Base-by-base conservation (phyloP, 768 basidiomycete species). In the Ramaria rubella region DNA sequence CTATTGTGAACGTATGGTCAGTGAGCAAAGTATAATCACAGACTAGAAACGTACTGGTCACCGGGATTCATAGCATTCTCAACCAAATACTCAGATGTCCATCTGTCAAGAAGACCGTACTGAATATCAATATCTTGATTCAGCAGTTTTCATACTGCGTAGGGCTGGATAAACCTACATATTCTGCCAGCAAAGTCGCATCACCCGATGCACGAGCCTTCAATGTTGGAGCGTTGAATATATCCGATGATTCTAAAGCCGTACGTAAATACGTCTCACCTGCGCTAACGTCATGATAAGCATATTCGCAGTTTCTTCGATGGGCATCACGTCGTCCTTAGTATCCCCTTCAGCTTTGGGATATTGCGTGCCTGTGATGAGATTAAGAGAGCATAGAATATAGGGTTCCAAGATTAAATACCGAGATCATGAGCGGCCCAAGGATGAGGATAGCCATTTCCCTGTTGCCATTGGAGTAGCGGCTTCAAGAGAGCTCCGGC, bases 391-490 rank as follows among this genome's bases (percentile, higher is more conserved):
- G 5, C 4, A 9, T 48, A 6, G 26, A 6, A 14, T 9, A 24
- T 24, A 21, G 12, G 27, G 44, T 23, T 9, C n/a, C 51, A 9
- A 8, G 40, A 21, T 55, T 43, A n/a, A 4, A 26, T 52, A 59
- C 64, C 64, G n/a, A 67, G 57, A 48, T 65, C 63, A 31, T 46
- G 59, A 2, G 58, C 51, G 33, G 61, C 63, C 48, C 46, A 65
- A 19, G 45, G 26, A 15, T 60, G 26, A 8, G 48, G 45, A 55
- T 63, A 66, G 24, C 52, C 36, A 26, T 21, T 33, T 15, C 62
- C 61, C 23, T 55, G 36, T 48, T 64, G 58, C 48, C 62, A 66
- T n/a, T 58, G 42, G 27, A 67, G 52, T n/a, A 66, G 49, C 9
- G 66, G 66, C 21, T 46, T 31, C 5, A 67, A 58, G 17, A 48